Percentiles rank a stretch among this genome's conserved stretches.
These are phyloP conservation scores for Peniophora sp. DNA, from an alignment of 1,284 basidiomycete genomes.

Conservation along the genomic window DNA sequence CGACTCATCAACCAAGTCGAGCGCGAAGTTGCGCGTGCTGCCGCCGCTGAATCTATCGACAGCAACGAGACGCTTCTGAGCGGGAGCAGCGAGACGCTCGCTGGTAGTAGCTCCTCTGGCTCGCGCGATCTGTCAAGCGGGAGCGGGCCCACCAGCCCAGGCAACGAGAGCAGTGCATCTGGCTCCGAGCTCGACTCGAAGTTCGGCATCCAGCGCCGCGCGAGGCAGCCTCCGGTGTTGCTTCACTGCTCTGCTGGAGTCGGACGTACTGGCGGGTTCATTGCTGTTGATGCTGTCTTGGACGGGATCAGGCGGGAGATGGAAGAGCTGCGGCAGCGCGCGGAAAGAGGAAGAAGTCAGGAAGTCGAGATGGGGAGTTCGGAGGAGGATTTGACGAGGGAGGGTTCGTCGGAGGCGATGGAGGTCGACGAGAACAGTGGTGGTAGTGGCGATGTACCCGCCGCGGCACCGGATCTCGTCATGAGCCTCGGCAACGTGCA, in stretches of 20 bases:
- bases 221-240: slow-evolving; percentile 46
- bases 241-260: slow-evolving; percentile 88
- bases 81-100: slow-evolving; percentile 5
- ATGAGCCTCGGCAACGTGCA: slow-evolving; percentile 12
- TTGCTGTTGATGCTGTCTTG: slow-evolving; percentile 80
- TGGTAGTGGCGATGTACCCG: slow-evolving; percentile 6
- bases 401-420: slow-evolving; percentile 9
- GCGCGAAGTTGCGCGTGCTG: slow-evolving; percentile 42
- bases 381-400: slow-evolving; percentile 7
- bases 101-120: slow-evolving; percentile 5
- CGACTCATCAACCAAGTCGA: slow-evolving; percentile 58
- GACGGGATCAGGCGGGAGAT: slow-evolving; percentile 70
- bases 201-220: slow-evolving; percentile 43
- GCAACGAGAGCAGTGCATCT: slow-evolving; percentile 6
- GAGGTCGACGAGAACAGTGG: slow-evolving; percentile 26
- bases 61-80: slow-evolving; percentile 23
- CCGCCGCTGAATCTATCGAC: too few relatives aligned
- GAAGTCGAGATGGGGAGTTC: not conserved
- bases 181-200: slow-evolving; percentile 30
- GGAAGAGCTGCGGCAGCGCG: slow-evolving; percentile 23
- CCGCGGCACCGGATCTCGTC: slow-evolving; percentile 10
- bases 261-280: slow-evolving; percentile 87
- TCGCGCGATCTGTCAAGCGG: not conserved
- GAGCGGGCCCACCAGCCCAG: slow-evolving; percentile 5
- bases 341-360: not conserved